Base-by-base conservation (phyloP, 2,329 filamentous ascomycete species). In the Huntiella abstrusa region DNA sequence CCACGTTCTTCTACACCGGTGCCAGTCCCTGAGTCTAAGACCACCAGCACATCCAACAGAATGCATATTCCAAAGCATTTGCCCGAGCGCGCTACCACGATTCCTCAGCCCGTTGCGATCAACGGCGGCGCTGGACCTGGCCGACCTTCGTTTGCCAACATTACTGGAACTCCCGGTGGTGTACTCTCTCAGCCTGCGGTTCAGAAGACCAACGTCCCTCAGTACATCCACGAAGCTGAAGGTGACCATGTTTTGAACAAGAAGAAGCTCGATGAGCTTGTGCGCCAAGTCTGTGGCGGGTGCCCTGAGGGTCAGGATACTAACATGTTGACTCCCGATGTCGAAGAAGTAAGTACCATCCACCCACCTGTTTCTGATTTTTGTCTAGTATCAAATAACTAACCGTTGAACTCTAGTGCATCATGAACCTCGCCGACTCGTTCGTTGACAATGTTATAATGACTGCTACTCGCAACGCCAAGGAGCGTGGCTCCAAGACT, bases 231-330 rank as follows among this genome's bases (percentile, higher is more conserved):
- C 49, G 88, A 96, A 59, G 83, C 84, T 28, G 87, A 94, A 58
- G 86, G 85, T 19, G 86, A 95, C 56, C 80, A 87, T 38, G 82
- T 98, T 1, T 68, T 98, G n/a, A 92, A 82, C 65, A 95, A 95
- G 73, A 92, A 93, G 66, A 96, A 94, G 65, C 71, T 98, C 36
- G 87, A 98, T 57, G 88, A 95, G 59, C 71, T 98, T 34, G 87
- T 96, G 6, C 77, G 87, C 43, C 88, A 96, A 62, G 86, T 96
- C 49, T 93, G 85, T 33, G 87, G 87, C 46, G 81, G 80, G 7
- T 78, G 76, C 19, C 73, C 75, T 1, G 80, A 83, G 51, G 69
- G 73, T n/a, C 71, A 75, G 41, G 80, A 83, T 52, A 77, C 77
- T 51, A 84, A 88, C 58, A 73, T 79, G 34, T 65, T 96, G 53